Percentiles rank a stretch among this genome's conserved stretches.
Evolutionary conservation across 352 stramenopile genomes (phyloP).

Genomic region (Phytopythium montanum): DNA sequence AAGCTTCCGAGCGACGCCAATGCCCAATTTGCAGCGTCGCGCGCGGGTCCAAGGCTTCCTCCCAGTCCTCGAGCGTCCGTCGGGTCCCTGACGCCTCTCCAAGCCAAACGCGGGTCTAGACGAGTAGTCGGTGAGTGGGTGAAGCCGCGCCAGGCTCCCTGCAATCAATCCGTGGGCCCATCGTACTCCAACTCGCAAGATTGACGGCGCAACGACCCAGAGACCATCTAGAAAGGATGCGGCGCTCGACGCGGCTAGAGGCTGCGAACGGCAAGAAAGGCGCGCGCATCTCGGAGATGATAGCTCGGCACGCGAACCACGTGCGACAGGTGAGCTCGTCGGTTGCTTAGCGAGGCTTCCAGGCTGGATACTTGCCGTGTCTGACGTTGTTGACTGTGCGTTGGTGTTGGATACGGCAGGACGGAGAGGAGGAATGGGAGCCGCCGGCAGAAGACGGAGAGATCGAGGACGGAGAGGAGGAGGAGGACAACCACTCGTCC

Average conservation of each 20-base stretch:
- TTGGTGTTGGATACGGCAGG: slow-evolving; percentile 14
- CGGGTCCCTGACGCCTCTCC: background rate
- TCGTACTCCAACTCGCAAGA: background rate
- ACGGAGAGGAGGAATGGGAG: slow-evolving; percentile 42
- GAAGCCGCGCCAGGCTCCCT: background rate
- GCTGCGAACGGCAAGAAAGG: slow-evolving; percentile 36
- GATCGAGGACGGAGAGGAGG: slow-evolving; percentile 28
- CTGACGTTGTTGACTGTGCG: background rate
- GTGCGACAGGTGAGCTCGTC: slow-evolving; percentile 29
- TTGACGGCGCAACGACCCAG: background rate
- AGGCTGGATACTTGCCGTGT: background rate
- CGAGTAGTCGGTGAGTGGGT: background rate
- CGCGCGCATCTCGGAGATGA: slow-evolving; percentile 59
- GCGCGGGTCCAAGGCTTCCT: slow-evolving; percentile 5
- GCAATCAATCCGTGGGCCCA: background rate
- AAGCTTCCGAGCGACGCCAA: background rate
- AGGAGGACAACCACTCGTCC: slow-evolving; percentile 29
- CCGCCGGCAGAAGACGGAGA: slow-evolving; percentile 20
- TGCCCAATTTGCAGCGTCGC: slow-evolving; percentile 2
- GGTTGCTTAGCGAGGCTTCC: background rate
- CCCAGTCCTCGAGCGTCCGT: background rate
- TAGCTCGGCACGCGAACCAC: slow-evolving; percentile 38
- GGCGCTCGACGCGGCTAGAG: slow-evolving; percentile 61
- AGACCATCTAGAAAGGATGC: slow-evolving; percentile 24
- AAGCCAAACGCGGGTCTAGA: background rate